Evolutionary conservation across 2,329 filamentous ascomycete genomes (phyloP).

Genomic region (Paramyrothecium roridum): DNA sequence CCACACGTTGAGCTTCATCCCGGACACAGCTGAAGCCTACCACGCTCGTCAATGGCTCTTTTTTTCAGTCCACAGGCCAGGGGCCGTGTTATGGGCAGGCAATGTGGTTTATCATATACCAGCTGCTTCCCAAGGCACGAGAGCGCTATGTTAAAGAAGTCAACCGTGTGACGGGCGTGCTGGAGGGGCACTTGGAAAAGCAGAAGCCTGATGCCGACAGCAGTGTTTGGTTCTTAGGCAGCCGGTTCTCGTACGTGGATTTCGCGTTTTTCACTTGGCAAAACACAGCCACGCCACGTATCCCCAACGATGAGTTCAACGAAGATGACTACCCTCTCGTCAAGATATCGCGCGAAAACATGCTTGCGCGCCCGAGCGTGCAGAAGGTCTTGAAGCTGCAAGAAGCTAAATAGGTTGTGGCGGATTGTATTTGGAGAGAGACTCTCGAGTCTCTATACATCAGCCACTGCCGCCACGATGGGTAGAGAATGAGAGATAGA

Average conservation of each 20-base stretch:
- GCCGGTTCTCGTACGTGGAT: conserved; percentile 7
- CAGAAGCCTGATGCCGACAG: conserved; percentile 6
- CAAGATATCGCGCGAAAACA: conserved; percentile 3
- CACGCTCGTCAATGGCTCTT: conserved; percentile 14
- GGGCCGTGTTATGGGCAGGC: conserved; percentile 24
- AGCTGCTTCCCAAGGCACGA: not conserved
- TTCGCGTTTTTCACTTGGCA: conserved; percentile 8
- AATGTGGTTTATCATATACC: conserved; percentile 10
- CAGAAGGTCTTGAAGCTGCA: conserved; percentile 6
- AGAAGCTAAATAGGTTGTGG: conserved; percentile 1
- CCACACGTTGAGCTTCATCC: conserved; percentile 6
- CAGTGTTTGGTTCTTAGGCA: conserved; percentile 5
- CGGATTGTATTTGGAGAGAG: not conserved
- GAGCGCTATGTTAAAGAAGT: not conserved
- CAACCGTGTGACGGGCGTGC: not conserved
- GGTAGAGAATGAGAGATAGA: too few species aligned
- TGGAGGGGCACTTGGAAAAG: conserved; percentile 4
- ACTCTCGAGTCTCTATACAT: not conserved
- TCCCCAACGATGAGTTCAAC: conserved; percentile 5
- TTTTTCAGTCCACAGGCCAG: conserved; percentile 23
- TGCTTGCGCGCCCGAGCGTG: conserved; percentile 6
- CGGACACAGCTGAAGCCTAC: not conserved
- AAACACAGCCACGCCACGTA: conserved; percentile 5
- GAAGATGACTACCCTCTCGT: conserved; percentile 5
- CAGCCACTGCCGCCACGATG: not conserved